Conservation (phyloP, 2,329 filamentous ascomycete genomes). For the Clathrospora elynae region DNA sequence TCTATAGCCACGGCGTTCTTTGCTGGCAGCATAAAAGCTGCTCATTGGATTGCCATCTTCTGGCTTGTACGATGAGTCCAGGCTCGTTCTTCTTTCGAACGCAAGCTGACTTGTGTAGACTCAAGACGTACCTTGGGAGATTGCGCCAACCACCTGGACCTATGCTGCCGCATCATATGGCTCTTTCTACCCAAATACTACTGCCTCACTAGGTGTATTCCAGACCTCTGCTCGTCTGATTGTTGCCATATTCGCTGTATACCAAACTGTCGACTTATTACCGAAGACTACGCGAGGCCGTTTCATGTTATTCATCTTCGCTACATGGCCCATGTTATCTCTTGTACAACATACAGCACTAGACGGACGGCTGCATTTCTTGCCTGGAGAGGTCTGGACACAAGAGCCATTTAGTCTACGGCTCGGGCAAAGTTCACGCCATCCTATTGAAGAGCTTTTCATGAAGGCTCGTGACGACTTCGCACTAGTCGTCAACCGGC, state of each 20-base stretch:
- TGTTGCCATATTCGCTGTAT: neutral
- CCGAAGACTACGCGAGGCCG: neutral
- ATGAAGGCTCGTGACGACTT: slow-evolving; percentile 21
- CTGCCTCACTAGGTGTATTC: neutral
- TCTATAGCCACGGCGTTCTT: neutral
- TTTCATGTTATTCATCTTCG: neutral
- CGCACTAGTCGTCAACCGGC: slow-evolving; percentile 37
- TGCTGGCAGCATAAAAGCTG: slow-evolving; percentile 1
- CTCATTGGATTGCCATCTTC: slow-evolving; percentile 6
- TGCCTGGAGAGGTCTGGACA: neutral
- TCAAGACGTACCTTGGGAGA: slow-evolving; percentile 3
- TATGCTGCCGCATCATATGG: neutral
- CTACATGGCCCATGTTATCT: slow-evolving; percentile 1
- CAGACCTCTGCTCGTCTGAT: neutral
- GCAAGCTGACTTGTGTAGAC: neutral
- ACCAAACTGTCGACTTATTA: slow-evolving; percentile 1
- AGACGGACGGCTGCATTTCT: neutral
- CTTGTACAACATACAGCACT: neutral
- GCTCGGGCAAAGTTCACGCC: neutral
- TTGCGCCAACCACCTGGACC: slow-evolving; percentile 3
- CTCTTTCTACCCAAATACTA: neutral
- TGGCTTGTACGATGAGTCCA: neutral
- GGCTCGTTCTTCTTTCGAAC: neutral
- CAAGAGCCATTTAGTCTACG: neutral
- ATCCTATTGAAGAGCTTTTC: slow-evolving; percentile 3